Evolutionary conservation across 305 asterid genomes (phyloP), one percentile per base, ranked within the genome.

Genomic region (Fraxinus nigra): DNA sequence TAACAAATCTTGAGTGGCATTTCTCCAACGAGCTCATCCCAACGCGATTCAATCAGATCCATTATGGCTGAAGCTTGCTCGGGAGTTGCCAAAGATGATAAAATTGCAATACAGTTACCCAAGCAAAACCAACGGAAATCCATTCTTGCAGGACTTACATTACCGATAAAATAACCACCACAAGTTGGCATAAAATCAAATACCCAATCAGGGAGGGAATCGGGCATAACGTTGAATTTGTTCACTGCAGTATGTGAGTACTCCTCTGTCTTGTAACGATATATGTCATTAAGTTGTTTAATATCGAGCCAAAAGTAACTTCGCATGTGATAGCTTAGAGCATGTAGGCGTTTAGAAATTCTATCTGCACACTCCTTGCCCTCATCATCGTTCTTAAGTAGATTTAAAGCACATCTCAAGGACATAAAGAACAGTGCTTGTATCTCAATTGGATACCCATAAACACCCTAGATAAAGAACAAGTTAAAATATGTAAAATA

Each of bases 401-500:
- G 67, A 56, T 56, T n/a, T 56, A 56, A 56, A 56, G 67, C 67
- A 56, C 67, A 56, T 56, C 67, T 56, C 67, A 56, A 18, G 67
- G 67, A 11, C 67, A 56, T 56, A 56, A 56, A 56, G 67, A 56
- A 94, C 37, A 94, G 80, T 8, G 98, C 95, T 85, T 94, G 98
- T 73, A 94, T 94, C 86, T 94, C 98, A 75, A 92, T 94, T 0
- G 98, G 97, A 76, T 94, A 94, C 28, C 98, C 98, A 51, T 94
- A 94, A 77, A 94, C 91, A n/a, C 98, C 98, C 98, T 93, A 89
- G 74, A 82, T 26, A 65, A 65, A 10, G 34, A 65, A 28, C 35
- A 65, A 11, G 37, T 59, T n/a, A 2, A 56, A 56, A 56, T 18
- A 18, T 16, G 4, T 65, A 9, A 65, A 65, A 65, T 16, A 65